These are phyloP conservation scores for Sindora glabra DNA, from an alignment of 306 rosid species.

Conservation along the genomic window DNA sequence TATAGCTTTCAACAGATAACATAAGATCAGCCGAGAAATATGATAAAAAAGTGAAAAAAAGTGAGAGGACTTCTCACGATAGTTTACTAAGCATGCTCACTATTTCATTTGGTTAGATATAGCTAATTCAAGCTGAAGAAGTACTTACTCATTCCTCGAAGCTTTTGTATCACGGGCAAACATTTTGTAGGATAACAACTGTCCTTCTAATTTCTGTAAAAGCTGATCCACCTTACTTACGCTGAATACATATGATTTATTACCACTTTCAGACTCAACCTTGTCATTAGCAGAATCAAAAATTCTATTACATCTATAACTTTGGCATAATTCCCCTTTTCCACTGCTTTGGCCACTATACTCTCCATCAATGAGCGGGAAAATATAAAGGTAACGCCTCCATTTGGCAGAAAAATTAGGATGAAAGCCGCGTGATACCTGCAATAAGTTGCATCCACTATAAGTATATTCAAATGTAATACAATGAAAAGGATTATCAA, in stretches of 20 bases:
- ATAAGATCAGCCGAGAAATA: too few species aligned
- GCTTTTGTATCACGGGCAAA: conserved; percentile 98
- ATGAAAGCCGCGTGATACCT: conserved; percentile 90
- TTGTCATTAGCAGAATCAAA: background rate
- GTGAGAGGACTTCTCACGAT: background rate
- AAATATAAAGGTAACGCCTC: conserved; percentile 84
- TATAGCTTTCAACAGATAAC: too few species aligned
- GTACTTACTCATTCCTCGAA: conserved; percentile 83
- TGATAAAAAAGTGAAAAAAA: background rate
- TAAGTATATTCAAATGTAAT: background rate
- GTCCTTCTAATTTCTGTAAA: conserved; percentile 71
- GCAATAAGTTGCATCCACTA: conserved; percentile 14
- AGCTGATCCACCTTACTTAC: conserved; percentile 62
- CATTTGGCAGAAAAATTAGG: conserved; percentile 94
- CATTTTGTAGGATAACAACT: conserved; percentile 78
- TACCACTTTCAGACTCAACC: conserved; percentile 28
- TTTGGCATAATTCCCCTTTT: conserved; percentile 25
- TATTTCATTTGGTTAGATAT: background rate
- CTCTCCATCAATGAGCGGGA: conserved; percentile 57
- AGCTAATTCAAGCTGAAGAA: conserved; percentile 4
- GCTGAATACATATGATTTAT: conserved; percentile 47
- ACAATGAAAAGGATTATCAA: background rate
- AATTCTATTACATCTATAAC: conserved; percentile 15
- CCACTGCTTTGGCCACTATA: conserved; percentile 22
- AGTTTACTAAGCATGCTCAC: background rate